These are phyloP conservation scores for Coemansia sp. DNA, from an alignment of 192 early-diverging fungal genomes.

Conservation along the genomic window DNA sequence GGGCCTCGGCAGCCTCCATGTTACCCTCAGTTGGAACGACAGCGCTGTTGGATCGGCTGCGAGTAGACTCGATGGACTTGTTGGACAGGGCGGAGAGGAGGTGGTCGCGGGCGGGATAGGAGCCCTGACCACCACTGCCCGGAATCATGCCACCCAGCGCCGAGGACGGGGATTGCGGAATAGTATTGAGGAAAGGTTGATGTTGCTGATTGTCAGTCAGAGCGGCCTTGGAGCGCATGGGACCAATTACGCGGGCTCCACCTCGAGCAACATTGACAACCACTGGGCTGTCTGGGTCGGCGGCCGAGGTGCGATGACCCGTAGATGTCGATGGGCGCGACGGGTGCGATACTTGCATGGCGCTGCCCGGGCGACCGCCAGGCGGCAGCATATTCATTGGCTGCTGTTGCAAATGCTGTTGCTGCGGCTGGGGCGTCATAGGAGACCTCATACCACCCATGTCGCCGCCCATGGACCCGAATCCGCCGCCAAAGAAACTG, in stretches of 20 bases:
- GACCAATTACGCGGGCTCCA: slow-evolving; percentile 51
- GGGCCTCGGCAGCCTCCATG: slow-evolving; percentile 53
- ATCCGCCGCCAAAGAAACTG: slow-evolving; percentile 44
- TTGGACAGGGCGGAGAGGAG: slow-evolving; percentile 45
- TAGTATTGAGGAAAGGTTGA: slow-evolving; percentile 47
- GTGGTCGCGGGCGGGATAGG: slow-evolving; percentile 14
- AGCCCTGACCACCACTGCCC: not conserved
- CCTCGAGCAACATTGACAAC: slow-evolving; percentile 51
- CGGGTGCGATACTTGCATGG: slow-evolving; percentile 37
- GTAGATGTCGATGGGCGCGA: slow-evolving; percentile 41
- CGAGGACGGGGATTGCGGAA: slow-evolving; percentile 52
- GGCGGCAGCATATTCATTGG: slow-evolving; percentile 14
- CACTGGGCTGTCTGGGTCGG: slow-evolving; percentile 29
- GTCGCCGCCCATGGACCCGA: slow-evolving; percentile 44
- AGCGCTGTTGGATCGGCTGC: slow-evolving; percentile 46
- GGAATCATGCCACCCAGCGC: slow-evolving; percentile 26
- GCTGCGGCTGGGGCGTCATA: slow-evolving; percentile 15
- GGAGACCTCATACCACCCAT: slow-evolving; percentile 28
- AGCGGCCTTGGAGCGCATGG: slow-evolving; percentile 39
- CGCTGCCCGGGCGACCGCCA: slow-evolving; percentile 42
- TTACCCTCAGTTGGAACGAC: slow-evolving; percentile 36
- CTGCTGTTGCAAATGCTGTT: slow-evolving; percentile 18
- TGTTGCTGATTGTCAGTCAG: slow-evolving; percentile 1
- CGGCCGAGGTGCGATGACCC: slow-evolving; percentile 22
- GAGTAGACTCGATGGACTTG: slow-evolving; percentile 29